phyloP scores from a whole-genome alignment of 495 filamentous ascomycete genomes.

The Xylaria grammica region DNA sequence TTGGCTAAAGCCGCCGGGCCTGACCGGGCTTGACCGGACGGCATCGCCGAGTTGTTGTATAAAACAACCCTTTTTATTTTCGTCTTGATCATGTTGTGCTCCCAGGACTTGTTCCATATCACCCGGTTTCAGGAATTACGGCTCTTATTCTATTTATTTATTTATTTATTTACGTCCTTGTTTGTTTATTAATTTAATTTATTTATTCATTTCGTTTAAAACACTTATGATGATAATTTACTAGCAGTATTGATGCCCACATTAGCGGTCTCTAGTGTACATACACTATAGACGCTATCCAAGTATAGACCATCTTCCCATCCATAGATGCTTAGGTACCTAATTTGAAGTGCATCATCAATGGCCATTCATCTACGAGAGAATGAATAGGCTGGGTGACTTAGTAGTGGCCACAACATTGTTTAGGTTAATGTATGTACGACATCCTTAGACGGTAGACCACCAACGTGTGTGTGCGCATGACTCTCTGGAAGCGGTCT shows the following conservation, averaged over 20 bases:
- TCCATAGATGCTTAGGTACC: too few relatives aligned
- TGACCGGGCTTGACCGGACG: constrained; percentile 4
- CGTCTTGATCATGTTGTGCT: constrained; percentile 12
- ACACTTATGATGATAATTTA: too few relatives aligned
- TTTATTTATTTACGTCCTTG: neutral
- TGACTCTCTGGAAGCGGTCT: neutral
- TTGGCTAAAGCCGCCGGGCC: too few relatives aligned
- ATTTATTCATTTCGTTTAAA: too few relatives aligned
- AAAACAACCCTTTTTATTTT: constrained; percentile 12
- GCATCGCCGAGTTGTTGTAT: constrained; percentile 15
- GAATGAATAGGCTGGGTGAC: neutral
- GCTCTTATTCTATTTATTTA: neutral
- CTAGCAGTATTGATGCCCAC: too few relatives aligned
- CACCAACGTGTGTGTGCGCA: neutral
- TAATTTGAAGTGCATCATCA: too few relatives aligned
- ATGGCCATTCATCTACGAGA: too few relatives aligned
- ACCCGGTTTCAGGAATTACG: neutral
- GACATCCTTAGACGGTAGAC: neutral
- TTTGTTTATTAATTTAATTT: too few relatives aligned
- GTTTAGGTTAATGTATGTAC: too few relatives aligned
- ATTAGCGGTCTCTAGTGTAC: too few relatives aligned
- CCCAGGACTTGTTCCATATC: neutral
- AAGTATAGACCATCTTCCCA: too few relatives aligned
- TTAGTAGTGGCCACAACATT: neutral
- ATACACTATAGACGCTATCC: too few relatives aligned